phyloP scores from a whole-genome alignment of 768 basidiomycete genomes.

The Phaeotremella fagi region DNA sequence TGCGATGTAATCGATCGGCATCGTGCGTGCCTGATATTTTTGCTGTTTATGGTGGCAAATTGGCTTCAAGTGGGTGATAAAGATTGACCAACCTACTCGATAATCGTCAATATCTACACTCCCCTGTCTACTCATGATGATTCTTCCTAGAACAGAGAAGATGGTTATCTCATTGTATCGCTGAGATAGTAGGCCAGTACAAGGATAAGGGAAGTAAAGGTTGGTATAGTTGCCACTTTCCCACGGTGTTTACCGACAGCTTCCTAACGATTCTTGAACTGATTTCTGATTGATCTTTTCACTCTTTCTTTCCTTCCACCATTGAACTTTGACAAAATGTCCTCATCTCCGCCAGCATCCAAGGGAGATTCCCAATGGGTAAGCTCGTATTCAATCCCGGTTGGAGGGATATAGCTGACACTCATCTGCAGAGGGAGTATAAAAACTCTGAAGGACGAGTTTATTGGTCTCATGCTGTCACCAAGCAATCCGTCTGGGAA shows the following conservation, averaged over 20 bases:
- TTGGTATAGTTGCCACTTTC: not conserved
- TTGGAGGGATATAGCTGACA: not conserved
- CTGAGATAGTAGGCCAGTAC: not conserved
- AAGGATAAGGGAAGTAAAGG: not conserved
- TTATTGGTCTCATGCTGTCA: slow-evolving; percentile 90
- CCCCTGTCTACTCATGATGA: too few relatives aligned
- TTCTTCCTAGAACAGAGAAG: not conserved
- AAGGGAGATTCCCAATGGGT: slow-evolving; percentile 21
- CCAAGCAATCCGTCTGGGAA: slow-evolving; percentile 93
- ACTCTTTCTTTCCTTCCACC: too few relatives aligned
- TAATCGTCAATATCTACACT: too few relatives aligned
- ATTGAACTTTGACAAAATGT: slow-evolving; percentile 14
- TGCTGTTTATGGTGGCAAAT: too few relatives aligned
- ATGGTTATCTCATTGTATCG: not conserved
- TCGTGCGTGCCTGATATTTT: too few relatives aligned
- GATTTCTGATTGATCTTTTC: not conserved
- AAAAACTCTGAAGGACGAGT: slow-evolving; percentile 94
- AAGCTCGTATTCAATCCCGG: not conserved
- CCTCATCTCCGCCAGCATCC: slow-evolving; percentile 15
- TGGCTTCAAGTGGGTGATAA: too few relatives aligned
- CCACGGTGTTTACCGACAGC: not conserved
- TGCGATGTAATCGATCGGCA: too few relatives aligned
- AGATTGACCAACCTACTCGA: too few relatives aligned
- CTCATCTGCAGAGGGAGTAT: slow-evolving; percentile 70
- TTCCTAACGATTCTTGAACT: too few relatives aligned